Evolutionary conservation across 345 rosid species (phyloP), one percentile per base, ranked within the genome.

Genomic region (Firmiana major): DNA sequence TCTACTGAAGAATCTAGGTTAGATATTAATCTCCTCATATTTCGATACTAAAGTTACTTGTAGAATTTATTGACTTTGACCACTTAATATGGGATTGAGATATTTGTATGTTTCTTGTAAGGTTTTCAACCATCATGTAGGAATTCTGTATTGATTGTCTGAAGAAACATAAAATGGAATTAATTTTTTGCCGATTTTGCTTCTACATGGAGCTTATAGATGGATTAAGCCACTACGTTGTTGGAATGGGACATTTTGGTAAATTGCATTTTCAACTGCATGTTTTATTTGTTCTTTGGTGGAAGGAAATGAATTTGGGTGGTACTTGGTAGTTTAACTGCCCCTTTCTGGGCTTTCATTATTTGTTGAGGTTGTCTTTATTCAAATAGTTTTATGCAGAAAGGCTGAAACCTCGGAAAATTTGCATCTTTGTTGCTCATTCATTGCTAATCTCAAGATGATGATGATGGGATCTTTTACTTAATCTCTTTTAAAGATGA

Each of bases 1-100:
- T 86, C 92, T 3, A 95, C 98, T 6, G 98, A 92, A 87, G 99
- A 95, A 81, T 93, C 99, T 72, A 93, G 99, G 99, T 95, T 75
- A 63, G 57, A 7, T 17, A 34, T 26, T 86, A 15, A 10, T 19
- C 19, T 19, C 42, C 10, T 76, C 34, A 16, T 3, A 22, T n/a
- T 62, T 43, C 34, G 24, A 73, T 31, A 13, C 26, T 74, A 49
- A 34, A 26, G 58, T 13, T 78, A 34, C 7, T 28, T 62, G 28
- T 40, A 28, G 28, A 66, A 38, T 67, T 76, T 62, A 13, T 28
- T 84, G 57, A 40, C 16, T 24, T 55, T 79, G 72, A 31, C n/a
- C 42, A 51, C 59, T 59, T 71, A 17, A 43, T 66, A 8, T 28
- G 71, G 75, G 42, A 55, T 69, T 58, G 31, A 34, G 12, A 40